A percentile compares a stretch with the other conserved stretches of the same genome.
Evolutionary conservation across 2,329 filamentous ascomycete genomes (phyloP).

Genomic region (Pseudogymnoascus destructans): DNA sequence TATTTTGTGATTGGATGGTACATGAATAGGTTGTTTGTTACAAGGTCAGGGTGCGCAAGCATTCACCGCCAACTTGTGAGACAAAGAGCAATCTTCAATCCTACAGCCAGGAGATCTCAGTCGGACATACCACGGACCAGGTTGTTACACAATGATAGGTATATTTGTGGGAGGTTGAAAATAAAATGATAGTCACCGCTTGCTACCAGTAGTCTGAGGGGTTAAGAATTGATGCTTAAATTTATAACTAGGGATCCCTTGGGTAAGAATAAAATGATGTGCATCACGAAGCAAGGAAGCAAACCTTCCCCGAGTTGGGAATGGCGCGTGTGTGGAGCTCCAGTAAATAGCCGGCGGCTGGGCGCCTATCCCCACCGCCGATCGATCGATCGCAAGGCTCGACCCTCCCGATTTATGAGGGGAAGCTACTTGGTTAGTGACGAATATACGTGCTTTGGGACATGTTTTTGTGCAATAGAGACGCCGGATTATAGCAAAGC

Average conservation of each 20-base stretch:
- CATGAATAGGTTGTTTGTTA: neutral
- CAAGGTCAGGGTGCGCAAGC: neutral
- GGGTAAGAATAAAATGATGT: neutral
- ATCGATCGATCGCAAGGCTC: slow-evolving; percentile 3
- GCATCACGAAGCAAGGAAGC: neutral
- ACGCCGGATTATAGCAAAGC: neutral
- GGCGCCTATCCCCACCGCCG: neutral
- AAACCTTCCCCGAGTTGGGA: neutral
- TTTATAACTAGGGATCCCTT: neutral
- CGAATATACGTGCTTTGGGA: neutral
- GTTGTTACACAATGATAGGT: neutral
- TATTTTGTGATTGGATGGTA: neutral
- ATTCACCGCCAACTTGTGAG: neutral
- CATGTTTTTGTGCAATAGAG: neutral
- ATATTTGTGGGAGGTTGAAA: neutral
- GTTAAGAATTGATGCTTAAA: neutral
- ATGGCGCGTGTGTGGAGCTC: neutral
- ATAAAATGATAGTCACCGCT: neutral
- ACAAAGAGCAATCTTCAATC: neutral
- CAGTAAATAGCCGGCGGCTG: neutral
- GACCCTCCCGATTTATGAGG: neutral
- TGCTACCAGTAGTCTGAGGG: neutral
- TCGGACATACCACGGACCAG: neutral
- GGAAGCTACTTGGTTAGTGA: slow-evolving; percentile 4
- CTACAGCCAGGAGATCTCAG: neutral